A percentile compares a stretch with the other conserved stretches of the same genome.
Evolutionary conservation across 23 red algal species (phyloP).

Genomic region (Pyropia haitanensis): DNA sequence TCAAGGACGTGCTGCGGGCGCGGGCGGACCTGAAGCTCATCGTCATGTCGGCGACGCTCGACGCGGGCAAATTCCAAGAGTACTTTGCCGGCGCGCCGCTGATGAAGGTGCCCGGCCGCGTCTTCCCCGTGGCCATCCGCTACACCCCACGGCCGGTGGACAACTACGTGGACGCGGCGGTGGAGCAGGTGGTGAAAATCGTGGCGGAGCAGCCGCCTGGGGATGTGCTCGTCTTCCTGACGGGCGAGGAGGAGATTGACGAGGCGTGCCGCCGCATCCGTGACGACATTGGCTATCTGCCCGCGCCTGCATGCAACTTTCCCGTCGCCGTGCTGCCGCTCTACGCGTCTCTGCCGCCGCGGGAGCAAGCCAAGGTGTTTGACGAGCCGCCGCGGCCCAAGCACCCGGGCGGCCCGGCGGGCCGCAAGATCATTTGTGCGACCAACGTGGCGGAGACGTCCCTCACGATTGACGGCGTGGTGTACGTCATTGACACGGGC

Average conservation of each 20-base stretch:
- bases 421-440: constrained; percentile 83
- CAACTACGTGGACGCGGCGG: constrained; percentile 80
- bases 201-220: constrained; percentile 58
- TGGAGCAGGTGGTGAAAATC: constrained; percentile 57
- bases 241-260: constrained; percentile 98
- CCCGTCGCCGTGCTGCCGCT: constrained; percentile 73
- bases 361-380: constrained; percentile 68
- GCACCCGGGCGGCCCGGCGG: constrained; percentile 25
- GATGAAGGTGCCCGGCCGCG: constrained; percentile 77
- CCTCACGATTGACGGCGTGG: constrained; percentile 92
- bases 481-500: constrained; percentile 87
- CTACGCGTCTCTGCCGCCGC: constrained; percentile 71
- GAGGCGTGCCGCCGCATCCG: constrained; percentile 45
- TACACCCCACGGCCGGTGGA: constrained; percentile 60
- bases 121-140: constrained; percentile 75
- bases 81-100: constrained; percentile 85
- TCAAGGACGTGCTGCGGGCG: constrained; percentile 54
- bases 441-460: constrained; percentile 97
- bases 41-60: constrained; percentile 92
- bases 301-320: no score
- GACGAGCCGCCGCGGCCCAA: constrained; percentile 35
- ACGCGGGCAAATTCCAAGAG: constrained; percentile 70
- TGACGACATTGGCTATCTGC: constrained; percentile 11
- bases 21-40: constrained; percentile 73
- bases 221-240: constrained; percentile 89